phyloP scores from a whole-genome alignment of 2,329 filamentous ascomycete genomes.

The Penicillium expansum region DNA sequence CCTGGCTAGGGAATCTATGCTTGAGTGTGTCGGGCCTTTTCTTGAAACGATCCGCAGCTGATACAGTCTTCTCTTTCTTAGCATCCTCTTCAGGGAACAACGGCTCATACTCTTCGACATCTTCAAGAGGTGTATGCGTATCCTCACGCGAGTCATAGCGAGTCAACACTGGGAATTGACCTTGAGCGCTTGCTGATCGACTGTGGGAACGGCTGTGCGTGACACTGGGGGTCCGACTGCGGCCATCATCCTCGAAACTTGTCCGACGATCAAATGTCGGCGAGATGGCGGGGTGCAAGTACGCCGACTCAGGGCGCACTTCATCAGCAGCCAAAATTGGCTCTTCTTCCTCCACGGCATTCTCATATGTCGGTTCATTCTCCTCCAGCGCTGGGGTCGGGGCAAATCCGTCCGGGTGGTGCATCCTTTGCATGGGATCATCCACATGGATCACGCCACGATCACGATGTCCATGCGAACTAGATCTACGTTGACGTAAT shows the following conservation, averaged over 20 bases:
- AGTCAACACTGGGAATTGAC: conserved; percentile 50
- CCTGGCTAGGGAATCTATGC: conserved; percentile 85
- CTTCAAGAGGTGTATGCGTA: conserved; percentile 68
- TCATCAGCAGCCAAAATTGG: conserved; percentile 91
- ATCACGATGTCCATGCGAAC: conserved; percentile 18
- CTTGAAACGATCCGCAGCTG: conserved; percentile 57
- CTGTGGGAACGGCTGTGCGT: conserved; percentile 64
- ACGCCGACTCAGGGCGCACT: conserved; percentile 65
- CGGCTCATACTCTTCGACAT: conserved; percentile 92
- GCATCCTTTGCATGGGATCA: conserved; percentile 52
- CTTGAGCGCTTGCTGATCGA: conserved; percentile 62
- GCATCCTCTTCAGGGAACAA: conserved; percentile 79
- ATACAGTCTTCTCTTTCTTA: conserved; percentile 53
- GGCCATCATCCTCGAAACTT: conserved; percentile 53
- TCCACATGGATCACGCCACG: conserved; percentile 70
- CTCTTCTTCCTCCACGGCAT: conserved; percentile 59
- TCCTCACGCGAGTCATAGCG: conserved; percentile 57
- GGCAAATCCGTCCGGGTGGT: conserved; percentile 51
- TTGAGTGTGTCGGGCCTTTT: conserved; percentile 52
- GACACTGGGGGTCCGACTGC: conserved; percentile 54
- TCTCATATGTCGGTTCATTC: conserved; percentile 44
- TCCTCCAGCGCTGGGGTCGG: conserved; percentile 51
- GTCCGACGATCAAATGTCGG: conserved; percentile 64
- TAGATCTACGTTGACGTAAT: conserved; percentile 12
- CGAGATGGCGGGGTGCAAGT: conserved; percentile 77